Percentiles rank a stretch among this genome's conserved stretches.
phyloP scores from a whole-genome alignment of 805 yeast species.

The Nakazawaea ishiwadae region DNA sequence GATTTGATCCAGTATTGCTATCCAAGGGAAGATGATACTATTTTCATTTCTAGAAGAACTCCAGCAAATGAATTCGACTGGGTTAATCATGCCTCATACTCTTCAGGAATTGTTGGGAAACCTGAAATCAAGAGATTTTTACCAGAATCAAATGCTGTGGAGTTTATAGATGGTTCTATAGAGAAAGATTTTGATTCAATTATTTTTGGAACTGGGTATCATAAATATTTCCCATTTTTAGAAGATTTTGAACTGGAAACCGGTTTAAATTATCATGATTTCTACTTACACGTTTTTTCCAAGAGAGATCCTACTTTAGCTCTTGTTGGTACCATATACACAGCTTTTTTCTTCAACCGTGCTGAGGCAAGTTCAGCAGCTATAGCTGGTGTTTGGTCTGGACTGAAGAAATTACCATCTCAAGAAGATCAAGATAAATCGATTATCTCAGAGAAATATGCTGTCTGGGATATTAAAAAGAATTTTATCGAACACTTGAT shows the following conservation, averaged over 20 bases:
- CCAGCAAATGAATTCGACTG: conserved; percentile 1
- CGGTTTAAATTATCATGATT: conserved; percentile 16
- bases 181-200: conserved; percentile 32
- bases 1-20: conserved; percentile 36
- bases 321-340: conserved; percentile 34
- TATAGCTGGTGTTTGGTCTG: conserved; percentile 53
- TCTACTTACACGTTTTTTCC: conserved; percentile 30
- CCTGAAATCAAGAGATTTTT: conserved; percentile 20
- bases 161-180: conserved; percentile 15
- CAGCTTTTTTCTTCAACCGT: conserved; percentile 42
- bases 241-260: conserved; percentile 12
- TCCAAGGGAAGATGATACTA: conserved; percentile 20
- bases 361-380: conserved; percentile 52
- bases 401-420: conserved; percentile 33
- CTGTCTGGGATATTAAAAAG: conserved; percentile 20
- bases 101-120: conserved; percentile 15
- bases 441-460: conserved; percentile 27
- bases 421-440: conserved; percentile 33
- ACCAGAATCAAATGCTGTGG: conserved; percentile 17
- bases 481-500: conserved; percentile 21
- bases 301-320: conserved; percentile 40
- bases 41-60: conserved; percentile 14
- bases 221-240: conserved; percentile 34
- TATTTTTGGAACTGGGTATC: conserved; percentile 41
- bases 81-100: conserved; percentile 10